A percentile compares a stretch with the other conserved stretches of the same genome.
phyloP scores from a whole-genome alignment of 192 early-diverging fungal species.

The Geosiphon pyriformis region DNA sequence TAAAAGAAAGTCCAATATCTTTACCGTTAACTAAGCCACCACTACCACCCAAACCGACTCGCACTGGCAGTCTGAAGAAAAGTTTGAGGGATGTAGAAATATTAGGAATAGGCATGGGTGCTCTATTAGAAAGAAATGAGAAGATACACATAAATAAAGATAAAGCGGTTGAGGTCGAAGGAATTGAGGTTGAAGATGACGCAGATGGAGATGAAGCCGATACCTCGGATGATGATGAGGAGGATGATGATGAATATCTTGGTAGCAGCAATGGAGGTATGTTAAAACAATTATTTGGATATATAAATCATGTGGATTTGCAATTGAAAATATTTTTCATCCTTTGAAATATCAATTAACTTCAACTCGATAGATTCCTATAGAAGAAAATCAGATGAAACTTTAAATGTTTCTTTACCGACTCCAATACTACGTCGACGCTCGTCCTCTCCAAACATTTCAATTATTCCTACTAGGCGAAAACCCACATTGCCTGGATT shows the following conservation, averaged over 20 bases:
- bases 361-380: slow-evolving; percentile 7
- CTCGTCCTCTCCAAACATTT: slow-evolving; percentile 13
- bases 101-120: slow-evolving; percentile 17
- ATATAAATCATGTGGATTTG: too few relatives aligned
- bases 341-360: not conserved
- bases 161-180: slow-evolving; percentile 23
- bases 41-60: slow-evolving; percentile 52
- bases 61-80: slow-evolving; percentile 27
- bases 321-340: too few relatives aligned
- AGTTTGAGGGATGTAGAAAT: slow-evolving; percentile 26
- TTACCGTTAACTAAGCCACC: slow-evolving; percentile 43
- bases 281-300: too few relatives aligned
- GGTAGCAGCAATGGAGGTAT: slow-evolving; percentile 17
- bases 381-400: slow-evolving; percentile 8
- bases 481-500: slow-evolving; percentile 27
- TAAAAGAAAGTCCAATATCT: slow-evolving; percentile 30
- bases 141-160: not conserved
- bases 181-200: slow-evolving; percentile 35
- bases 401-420: slow-evolving; percentile 9
- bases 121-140: slow-evolving; percentile 13
- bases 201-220: slow-evolving; percentile 30
- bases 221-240: slow-evolving; percentile 32
- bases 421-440: slow-evolving; percentile 3
- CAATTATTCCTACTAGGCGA: slow-evolving; percentile 18
- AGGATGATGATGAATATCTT: slow-evolving; percentile 35